Evolutionary conservation across 2,329 filamentous ascomycete species (phyloP).

Genomic region (Lasiodiplodia sp.): DNA sequence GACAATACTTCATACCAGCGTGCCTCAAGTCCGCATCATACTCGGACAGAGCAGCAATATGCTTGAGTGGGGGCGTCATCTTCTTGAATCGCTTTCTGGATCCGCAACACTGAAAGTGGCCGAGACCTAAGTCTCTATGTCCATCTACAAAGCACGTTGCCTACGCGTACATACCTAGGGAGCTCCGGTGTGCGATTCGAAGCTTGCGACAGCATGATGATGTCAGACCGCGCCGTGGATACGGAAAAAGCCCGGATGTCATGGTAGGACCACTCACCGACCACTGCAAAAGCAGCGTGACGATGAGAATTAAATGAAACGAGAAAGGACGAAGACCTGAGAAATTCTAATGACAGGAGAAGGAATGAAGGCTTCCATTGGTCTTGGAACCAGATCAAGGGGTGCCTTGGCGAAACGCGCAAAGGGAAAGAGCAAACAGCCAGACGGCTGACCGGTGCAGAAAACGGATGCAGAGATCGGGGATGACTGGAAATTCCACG

Average conservation of each 20-base stretch:
- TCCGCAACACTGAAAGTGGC: background rate
- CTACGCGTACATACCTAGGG: background rate
- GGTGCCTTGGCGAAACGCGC: background rate
- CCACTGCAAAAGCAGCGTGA: background rate
- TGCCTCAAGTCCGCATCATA: conserved; percentile 20
- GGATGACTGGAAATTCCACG: background rate
- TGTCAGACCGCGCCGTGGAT: conserved; percentile 11
- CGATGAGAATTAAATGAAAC: background rate
- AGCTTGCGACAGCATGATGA: conserved; percentile 17
- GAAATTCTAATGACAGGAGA: background rate
- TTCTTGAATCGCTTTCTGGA: background rate
- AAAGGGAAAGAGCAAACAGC: background rate
- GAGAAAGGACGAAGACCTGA: background rate
- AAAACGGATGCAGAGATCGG: background rate
- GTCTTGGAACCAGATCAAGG: background rate
- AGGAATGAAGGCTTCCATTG: conserved; percentile 1
- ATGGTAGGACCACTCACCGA: background rate
- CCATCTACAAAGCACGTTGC: background rate
- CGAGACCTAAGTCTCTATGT: background rate
- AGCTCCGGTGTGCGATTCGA: background rate
- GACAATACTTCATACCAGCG: background rate
- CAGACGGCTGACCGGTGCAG: background rate
- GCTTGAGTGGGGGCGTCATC: background rate
- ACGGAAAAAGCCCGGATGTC: conserved; percentile 13
- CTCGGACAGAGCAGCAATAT: conserved; percentile 16